Conservation (phyloP, 208 protist genomes). For the Crithidia sp. region DNA sequence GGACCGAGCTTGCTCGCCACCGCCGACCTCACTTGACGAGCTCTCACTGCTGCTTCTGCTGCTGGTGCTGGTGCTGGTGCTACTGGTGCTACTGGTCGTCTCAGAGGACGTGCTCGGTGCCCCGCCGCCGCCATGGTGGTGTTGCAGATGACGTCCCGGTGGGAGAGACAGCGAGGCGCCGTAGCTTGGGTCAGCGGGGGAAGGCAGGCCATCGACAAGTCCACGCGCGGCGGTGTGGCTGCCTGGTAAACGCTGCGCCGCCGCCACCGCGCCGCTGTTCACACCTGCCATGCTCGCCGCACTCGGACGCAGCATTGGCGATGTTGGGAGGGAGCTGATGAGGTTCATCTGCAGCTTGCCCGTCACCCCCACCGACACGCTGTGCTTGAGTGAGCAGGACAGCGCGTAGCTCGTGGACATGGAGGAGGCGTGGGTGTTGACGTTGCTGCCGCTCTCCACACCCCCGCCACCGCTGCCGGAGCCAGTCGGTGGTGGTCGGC, state of each 20-base stretch:
- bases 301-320: slow-evolving; percentile 1
- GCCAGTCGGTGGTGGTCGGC: slow-evolving; percentile 14
- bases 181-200: neutral
- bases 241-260: slow-evolving; percentile 3
- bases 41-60: slow-evolving; percentile 1
- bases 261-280: neutral
- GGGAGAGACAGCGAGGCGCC: neutral
- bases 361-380: slow-evolving; percentile 18
- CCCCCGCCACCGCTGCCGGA: slow-evolving; percentile 3
- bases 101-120: neutral
- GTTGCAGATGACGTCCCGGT: neutral
- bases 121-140: neutral
- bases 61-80: slow-evolving; percentile 8
- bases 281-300: neutral
- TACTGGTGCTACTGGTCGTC: slow-evolving; percentile 11
- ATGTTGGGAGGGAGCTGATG: slow-evolving; percentile 22
- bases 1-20: neutral
- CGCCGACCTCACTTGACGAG: neutral
- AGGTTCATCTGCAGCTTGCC: slow-evolving; percentile 42
- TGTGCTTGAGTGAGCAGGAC: slow-evolving; percentile 35
- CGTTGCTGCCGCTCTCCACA: slow-evolving; percentile 1
- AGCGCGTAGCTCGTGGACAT: slow-evolving; percentile 15
- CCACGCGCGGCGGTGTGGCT: neutral
- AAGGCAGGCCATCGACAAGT: slow-evolving; percentile 4
- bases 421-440: slow-evolving; percentile 16